Evolutionary conservation across 192 early-diverging fungal species (phyloP), one percentile per base, ranked within the genome.

Genomic region (Coemansia sp.): DNA sequence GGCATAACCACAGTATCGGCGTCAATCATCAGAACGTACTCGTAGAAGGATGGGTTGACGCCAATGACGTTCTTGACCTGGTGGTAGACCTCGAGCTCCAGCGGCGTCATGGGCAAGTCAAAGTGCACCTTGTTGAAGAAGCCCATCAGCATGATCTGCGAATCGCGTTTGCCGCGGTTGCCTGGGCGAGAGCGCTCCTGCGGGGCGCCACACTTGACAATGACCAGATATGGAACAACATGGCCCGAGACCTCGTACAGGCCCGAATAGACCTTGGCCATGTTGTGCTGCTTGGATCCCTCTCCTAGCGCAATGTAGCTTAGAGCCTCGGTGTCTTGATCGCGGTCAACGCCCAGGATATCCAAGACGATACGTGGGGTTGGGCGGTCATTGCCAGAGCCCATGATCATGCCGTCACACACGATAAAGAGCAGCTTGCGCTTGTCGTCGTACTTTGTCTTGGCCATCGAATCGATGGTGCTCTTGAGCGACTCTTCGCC

Each of bases 31-130:
- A 99, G 88, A 34, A 94, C 86, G 74, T 88, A 97, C 85, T 99
- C 97, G 75, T 98, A 99, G 40, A 95, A 91, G 9, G 85, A 85
- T 5, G 97, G 97, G 70, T 94, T 91, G 37, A 98, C 96, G 33
- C 97, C 97, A 83, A 99, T 97, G 38, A 97, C 92, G 75, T 97
- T 92, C 84, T 99, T 97, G 86, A 99, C 94, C 73, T 98, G 96
- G 83, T 97, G 95, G 84, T 92, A 97, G 63, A 99, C 90, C 70
- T 99, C 96, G 39, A 99, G 88, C 79, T 99, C 95, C 65, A 99
- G 85, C 23, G 96, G 94, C 18, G 89, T 88, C 96, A 99, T 98
- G 23, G 92, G 85, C 57, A 87, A 81, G 70, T 97, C 91, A 74
- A 94, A 97, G 80, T 95, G 93, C 16, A 99, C 94, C 74, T 95